Evolutionary conservation across 495 filamentous ascomycete genomes (phyloP).

Genomic region (Hyaloscypha finlandica): DNA sequence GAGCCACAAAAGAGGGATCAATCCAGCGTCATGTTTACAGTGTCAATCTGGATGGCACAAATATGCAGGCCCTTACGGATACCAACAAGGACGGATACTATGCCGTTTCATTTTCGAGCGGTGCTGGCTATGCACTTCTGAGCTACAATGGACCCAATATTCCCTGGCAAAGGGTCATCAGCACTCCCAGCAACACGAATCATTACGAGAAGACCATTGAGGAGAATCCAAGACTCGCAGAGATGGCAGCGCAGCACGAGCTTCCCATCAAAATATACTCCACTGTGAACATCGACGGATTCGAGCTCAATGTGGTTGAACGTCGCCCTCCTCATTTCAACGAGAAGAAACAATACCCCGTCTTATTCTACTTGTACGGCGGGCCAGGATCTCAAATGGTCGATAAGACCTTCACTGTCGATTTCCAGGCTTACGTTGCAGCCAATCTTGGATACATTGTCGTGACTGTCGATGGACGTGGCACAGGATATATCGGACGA

Average conservation of each 20-base stretch:
- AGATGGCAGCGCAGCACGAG: constrained; percentile 71
- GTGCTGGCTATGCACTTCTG: constrained; percentile 77
- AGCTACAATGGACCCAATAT: constrained; percentile 82
- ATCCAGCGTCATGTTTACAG: constrained; percentile 90
- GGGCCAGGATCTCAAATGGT: constrained; percentile 90
- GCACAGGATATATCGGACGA: constrained; percentile 89
- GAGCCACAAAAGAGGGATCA: constrained; percentile 82
- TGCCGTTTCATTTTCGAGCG: constrained; percentile 79
- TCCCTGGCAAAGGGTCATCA: constrained; percentile 90
- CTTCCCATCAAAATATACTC: constrained; percentile 84
- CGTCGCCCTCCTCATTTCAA: constrained; percentile 90
- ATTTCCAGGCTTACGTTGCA: constrained; percentile 90
- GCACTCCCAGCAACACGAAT: constrained; percentile 68
- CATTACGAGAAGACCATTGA: constrained; percentile 71
- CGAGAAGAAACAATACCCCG: constrained; percentile 81
- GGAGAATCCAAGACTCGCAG: constrained; percentile 68
- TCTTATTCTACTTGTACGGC: constrained; percentile 90
- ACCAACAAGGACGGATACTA: constrained; percentile 80
- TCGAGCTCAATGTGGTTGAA: constrained; percentile 83
- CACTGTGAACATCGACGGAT: constrained; percentile 79
- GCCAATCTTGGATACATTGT: constrained; percentile 90
- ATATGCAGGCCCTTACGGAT: constrained; percentile 71
- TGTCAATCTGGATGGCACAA: constrained; percentile 78
- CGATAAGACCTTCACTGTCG: constrained; percentile 75
- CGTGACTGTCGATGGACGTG: constrained; percentile 91